phyloP scores from a whole-genome alignment of 306 rosid genomes.

The Clitoria ternatea region DNA sequence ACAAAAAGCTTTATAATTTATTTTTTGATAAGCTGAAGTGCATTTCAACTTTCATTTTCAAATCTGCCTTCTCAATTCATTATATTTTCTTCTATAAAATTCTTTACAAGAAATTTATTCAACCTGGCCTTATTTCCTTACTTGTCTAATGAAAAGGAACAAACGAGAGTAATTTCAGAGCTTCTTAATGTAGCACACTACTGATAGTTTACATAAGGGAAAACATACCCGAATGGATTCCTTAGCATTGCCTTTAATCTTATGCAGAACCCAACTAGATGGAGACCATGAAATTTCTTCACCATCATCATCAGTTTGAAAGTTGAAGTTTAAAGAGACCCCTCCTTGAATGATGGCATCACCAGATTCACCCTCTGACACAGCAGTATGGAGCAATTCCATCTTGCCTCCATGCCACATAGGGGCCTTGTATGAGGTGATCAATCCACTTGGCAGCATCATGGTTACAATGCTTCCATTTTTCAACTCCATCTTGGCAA shows the following conservation, averaged over 20 bases:
- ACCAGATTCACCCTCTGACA: slow-evolving; percentile 47
- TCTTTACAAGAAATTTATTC: too few relatives aligned
- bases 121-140: too few relatives aligned
- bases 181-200: neutral
- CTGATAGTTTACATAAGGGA: neutral
- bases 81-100: too few relatives aligned
- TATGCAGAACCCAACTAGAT: slow-evolving; percentile 55
- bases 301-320: slow-evolving; percentile 18
- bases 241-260: slow-evolving; percentile 48
- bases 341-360: slow-evolving; percentile 61
- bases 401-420: slow-evolving; percentile 89
- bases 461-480: slow-evolving; percentile 65
- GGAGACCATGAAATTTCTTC: slow-evolving; percentile 51
- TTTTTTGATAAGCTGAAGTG: too few relatives aligned
- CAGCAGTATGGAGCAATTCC: slow-evolving; percentile 72
- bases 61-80: too few relatives aligned
- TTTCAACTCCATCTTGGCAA: slow-evolving; percentile 61
- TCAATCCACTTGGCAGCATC: slow-evolving; percentile 75
- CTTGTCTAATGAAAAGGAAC: too few relatives aligned
- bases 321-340: slow-evolving; percentile 52
- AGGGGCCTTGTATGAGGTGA: slow-evolving; percentile 72
- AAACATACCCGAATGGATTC: slow-evolving; percentile 59
- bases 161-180: neutral
- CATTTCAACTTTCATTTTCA: too few relatives aligned
- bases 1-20: too few relatives aligned